Percentiles rank a stretch among this genome's conserved stretches.
These are phyloP conservation scores for Trypanosoma platydactyli DNA, from an alignment of 208 protist species.

Conservation along the genomic window DNA sequence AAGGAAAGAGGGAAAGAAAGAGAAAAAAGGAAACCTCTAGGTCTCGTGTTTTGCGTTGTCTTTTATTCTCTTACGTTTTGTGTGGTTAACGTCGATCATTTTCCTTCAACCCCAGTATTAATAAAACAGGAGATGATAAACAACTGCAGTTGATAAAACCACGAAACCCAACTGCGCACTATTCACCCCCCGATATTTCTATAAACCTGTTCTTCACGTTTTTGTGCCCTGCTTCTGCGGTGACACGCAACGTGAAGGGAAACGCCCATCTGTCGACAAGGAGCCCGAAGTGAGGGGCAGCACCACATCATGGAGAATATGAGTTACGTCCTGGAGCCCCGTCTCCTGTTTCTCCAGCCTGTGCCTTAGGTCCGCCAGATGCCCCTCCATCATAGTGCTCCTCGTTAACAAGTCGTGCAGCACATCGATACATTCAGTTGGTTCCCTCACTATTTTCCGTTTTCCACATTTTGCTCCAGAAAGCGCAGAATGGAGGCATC, in stretches of 20 bases:
- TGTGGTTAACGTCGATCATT: no score
- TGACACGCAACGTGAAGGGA: background rate
- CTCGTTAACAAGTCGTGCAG: constrained; percentile 9
- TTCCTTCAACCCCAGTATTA: no score
- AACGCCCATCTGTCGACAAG: background rate
- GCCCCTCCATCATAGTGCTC: constrained; percentile 11
- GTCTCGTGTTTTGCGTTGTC: no score
- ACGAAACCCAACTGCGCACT: no score
- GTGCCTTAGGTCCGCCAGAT: constrained; percentile 6
- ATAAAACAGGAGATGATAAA: no score
- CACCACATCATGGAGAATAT: constrained; percentile 9
- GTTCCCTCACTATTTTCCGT: background rate
- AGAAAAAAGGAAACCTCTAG: constrained; percentile 5
- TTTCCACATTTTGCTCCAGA: background rate
- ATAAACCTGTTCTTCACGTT: no score
- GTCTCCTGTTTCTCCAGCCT: constrained; percentile 22
- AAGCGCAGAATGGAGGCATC: background rate
- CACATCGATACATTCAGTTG: constrained; percentile 1
- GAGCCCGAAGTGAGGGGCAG: background rate
- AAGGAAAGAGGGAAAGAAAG: constrained; percentile 1
- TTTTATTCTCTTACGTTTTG: no score
- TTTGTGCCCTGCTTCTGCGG: no score
- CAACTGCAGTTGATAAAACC: no score
- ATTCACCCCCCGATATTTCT: no score
- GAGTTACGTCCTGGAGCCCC: constrained; percentile 10